Conservation (phyloP, 2,329 filamentous ascomycete species). For the Fusarium pseudocircinatum region DNA sequence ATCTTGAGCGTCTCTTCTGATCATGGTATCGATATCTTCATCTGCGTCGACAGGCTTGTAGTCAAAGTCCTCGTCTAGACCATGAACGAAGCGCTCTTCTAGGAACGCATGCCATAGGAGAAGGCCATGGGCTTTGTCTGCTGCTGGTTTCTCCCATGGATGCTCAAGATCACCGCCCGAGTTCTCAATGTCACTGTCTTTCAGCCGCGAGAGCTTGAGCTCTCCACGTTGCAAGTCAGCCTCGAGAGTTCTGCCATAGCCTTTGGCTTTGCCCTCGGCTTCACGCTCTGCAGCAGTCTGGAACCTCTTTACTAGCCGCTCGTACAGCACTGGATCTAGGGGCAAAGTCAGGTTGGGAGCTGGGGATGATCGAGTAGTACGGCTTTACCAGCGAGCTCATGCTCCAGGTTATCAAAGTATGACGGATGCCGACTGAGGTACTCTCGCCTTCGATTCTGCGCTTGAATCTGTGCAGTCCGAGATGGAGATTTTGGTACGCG, state of each 20-base stretch:
- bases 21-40: conserved; percentile 74
- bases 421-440: conserved; percentile 77
- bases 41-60: conserved; percentile 76
- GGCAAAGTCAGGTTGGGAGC: conserved; percentile 11
- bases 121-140: conserved; percentile 69
- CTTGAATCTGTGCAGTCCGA: conserved; percentile 59
- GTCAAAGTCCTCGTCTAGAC: conserved; percentile 81
- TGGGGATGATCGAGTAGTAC: neutral
- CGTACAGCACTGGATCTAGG: conserved; percentile 83
- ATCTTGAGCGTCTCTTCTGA: conserved; percentile 72
- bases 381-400: conserved; percentile 62
- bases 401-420: conserved; percentile 71
- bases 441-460: conserved; percentile 80
- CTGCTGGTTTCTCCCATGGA: conserved; percentile 45
- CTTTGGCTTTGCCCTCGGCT: conserved; percentile 76
- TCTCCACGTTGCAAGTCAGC: conserved; percentile 81
- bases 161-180: conserved; percentile 49
- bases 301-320: conserved; percentile 80
- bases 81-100: conserved; percentile 76
- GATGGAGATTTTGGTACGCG: conserved; percentile 55
- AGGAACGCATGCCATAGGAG: conserved; percentile 78
- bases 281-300: conserved; percentile 79
- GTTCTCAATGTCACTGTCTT: conserved; percentile 12
- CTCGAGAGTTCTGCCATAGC: conserved; percentile 82
- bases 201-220: conserved; percentile 72